phyloP scores from a whole-genome alignment of 2,329 filamentous ascomycete species.

The Pestalotiopsis sp. region DNA sequence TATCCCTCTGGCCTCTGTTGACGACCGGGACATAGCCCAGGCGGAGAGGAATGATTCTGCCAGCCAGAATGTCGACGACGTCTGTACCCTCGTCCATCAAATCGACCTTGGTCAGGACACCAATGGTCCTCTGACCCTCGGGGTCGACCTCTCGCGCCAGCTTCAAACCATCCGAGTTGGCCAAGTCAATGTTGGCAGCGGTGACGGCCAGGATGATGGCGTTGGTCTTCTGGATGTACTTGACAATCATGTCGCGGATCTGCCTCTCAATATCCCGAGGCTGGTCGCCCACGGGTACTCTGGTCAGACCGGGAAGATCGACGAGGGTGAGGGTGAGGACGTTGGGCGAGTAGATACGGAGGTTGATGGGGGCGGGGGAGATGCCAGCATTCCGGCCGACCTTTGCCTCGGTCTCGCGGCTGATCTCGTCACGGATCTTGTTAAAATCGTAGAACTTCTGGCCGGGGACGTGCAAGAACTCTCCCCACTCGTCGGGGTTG shows the following conservation, averaged over 20 bases:
- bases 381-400: conserved; percentile 96
- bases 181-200: conserved; percentile 94
- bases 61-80: conserved; percentile 96
- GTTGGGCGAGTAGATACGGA: conserved; percentile 97
- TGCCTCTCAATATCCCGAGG: conserved; percentile 95
- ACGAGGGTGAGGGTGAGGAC: conserved; percentile 96
- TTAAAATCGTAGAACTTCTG: conserved; percentile 98
- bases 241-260: conserved; percentile 97
- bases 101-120: conserved; percentile 98
- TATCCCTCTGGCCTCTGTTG: conserved; percentile 96
- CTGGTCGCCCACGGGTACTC: conserved; percentile 95
- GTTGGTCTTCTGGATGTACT: conserved; percentile 98
- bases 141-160: conserved; percentile 95
- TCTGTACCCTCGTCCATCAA: conserved; percentile 99
- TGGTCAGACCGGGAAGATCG: conserved; percentile 93
- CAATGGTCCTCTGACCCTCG: conserved; percentile 95
- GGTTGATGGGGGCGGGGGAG: conserved; percentile 93
- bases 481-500: conserved; percentile 96
- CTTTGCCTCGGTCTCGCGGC: conserved; percentile 94
- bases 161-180: conserved; percentile 97
- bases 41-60: conserved; percentile 92
- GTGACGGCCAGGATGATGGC: conserved; percentile 97
- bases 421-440: conserved; percentile 97
- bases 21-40: conserved; percentile 97
- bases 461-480: conserved; percentile 96